Percentiles rank a stretch among this genome's conserved stretches.
Conservation (phyloP, 108 stramenopile species). For the Cyclotella choctawhatcheeana region DNA sequence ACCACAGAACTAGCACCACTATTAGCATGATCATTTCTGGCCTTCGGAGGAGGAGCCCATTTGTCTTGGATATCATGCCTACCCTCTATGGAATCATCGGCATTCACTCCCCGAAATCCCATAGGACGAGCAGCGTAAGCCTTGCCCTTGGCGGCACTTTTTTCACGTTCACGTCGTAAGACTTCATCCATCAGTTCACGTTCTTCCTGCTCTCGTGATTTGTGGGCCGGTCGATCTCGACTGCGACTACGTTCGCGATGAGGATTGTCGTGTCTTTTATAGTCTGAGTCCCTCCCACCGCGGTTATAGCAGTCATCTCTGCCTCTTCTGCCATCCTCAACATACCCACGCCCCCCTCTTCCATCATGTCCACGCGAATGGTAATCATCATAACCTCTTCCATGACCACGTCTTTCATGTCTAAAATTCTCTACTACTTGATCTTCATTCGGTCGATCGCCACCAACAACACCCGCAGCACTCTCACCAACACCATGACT, state of each 20-base stretch:
- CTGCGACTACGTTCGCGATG: constrained; percentile 48
- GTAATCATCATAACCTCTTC: constrained; percentile 18
- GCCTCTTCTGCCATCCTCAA: background rate
- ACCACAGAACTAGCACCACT: constrained; percentile 7
- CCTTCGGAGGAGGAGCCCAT: constrained; percentile 15
- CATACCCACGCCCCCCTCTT: background rate
- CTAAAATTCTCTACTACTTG: too few species aligned
- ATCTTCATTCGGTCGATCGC: too few species aligned
- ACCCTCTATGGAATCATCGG: constrained; percentile 23
- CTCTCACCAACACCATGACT: constrained; percentile 7
- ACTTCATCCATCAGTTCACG: constrained; percentile 78
- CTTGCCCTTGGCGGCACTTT: constrained; percentile 56
- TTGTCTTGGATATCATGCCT: constrained; percentile 20
- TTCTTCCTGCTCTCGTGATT: constrained; percentile 31
- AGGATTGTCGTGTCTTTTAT: constrained; percentile 18
- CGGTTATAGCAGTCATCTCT: too few species aligned
- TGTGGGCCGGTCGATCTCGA: constrained; percentile 44
- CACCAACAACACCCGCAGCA: constrained; percentile 15
- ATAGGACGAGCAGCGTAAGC: constrained; percentile 58
- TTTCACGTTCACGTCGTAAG: constrained; percentile 69
- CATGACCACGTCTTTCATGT: constrained; percentile 13
- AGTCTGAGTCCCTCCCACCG: constrained; percentile 10
- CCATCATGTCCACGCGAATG: constrained; percentile 12
- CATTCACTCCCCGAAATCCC: constrained; percentile 48
- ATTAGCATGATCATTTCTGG: constrained; percentile 10